phyloP scores from a whole-genome alignment of 2,329 filamentous ascomycete genomes.

The Stemphylium beticola region DNA sequence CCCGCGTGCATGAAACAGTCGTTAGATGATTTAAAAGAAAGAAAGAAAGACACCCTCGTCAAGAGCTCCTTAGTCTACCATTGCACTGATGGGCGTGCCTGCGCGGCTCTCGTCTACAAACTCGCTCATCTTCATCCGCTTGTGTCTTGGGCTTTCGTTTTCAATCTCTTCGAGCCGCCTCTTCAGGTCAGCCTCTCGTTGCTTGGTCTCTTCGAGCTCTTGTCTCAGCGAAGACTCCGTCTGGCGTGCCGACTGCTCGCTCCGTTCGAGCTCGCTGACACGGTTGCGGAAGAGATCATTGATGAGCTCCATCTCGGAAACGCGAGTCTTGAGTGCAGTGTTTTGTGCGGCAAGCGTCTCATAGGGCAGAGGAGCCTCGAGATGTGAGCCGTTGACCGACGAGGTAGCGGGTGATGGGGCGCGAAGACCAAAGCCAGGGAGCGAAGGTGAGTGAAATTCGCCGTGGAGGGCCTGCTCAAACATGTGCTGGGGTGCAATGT shows the following conservation, averaged over 20 bases:
- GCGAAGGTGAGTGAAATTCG: slow-evolving; percentile 67
- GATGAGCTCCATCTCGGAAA: slow-evolving; percentile 94
- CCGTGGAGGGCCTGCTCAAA: slow-evolving; percentile 78
- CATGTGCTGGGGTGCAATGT: slow-evolving; percentile 75
- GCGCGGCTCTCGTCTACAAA: slow-evolving; percentile 55
- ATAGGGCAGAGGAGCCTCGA: slow-evolving; percentile 76
- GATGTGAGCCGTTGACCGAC: slow-evolving; percentile 65
- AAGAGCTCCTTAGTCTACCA: slow-evolving; percentile 32
- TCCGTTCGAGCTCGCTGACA: slow-evolving; percentile 76
- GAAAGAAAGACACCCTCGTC: slow-evolving; percentile 13
- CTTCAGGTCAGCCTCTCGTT: slow-evolving; percentile 81
- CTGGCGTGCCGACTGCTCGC: slow-evolving; percentile 69
- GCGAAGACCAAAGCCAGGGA: slow-evolving; percentile 50
- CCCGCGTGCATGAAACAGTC: slow-evolving; percentile 17
- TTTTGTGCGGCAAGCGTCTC: slow-evolving; percentile 82
- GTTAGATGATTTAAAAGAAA: slow-evolving; percentile 10
- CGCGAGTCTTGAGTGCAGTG: slow-evolving; percentile 88
- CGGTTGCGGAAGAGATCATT: slow-evolving; percentile 72
- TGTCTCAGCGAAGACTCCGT: slow-evolving; percentile 62
- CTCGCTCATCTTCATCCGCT: slow-evolving; percentile 64
- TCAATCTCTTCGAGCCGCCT: slow-evolving; percentile 73
- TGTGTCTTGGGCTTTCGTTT: slow-evolving; percentile 57
- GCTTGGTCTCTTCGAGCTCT: slow-evolving; percentile 75
- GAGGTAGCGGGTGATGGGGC: slow-evolving; percentile 64
- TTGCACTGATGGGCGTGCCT: slow-evolving; percentile 41